A percentile compares a stretch with the other conserved stretches of the same genome.
These are phyloP conservation scores for Talaromyces sp. DNA, from an alignment of 2,329 filamentous ascomycete genomes.

Conservation along the genomic window DNA sequence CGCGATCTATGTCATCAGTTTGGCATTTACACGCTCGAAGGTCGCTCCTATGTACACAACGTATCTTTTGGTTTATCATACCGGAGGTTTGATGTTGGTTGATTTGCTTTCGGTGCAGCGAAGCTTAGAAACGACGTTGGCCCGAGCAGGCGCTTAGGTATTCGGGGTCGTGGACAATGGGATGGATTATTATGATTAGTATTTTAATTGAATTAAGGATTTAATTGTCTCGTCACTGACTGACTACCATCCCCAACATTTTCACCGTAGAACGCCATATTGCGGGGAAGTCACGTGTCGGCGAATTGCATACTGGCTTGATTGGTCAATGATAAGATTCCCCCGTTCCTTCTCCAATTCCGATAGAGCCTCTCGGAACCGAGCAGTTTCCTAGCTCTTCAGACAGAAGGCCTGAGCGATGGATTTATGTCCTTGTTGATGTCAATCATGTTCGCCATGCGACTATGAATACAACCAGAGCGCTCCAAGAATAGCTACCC, in stretches of 20 bases:
- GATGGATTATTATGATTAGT: background rate
- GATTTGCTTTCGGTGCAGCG: conserved; percentile 12
- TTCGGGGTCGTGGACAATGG: conserved; percentile 6
- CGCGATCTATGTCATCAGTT: background rate
- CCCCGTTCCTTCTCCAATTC: background rate
- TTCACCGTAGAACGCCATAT: background rate
- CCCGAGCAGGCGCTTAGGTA: conserved; percentile 16
- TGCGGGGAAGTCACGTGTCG: conserved; percentile 3
- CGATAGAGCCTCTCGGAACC: background rate
- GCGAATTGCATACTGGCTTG: background rate
- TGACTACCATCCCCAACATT: background rate
- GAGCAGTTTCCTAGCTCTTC: background rate
- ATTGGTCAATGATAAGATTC: background rate
- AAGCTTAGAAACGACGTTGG: conserved; percentile 3
- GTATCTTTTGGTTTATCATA: conserved; percentile 6
- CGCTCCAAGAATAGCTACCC: background rate
- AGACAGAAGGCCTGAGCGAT: background rate
- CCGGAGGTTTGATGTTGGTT: conserved; percentile 14
- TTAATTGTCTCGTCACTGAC: background rate
- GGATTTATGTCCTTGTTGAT: background rate
- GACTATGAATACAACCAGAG: background rate
- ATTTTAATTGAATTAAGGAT: background rate
- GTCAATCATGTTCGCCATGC: background rate
- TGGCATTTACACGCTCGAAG: background rate
- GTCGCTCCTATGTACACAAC: conserved; percentile 10